Percentiles rank a stretch among this genome's conserved stretches.
phyloP scores from a whole-genome alignment of 495 filamentous ascomycete species.

The Aspergillus conjunctus region DNA sequence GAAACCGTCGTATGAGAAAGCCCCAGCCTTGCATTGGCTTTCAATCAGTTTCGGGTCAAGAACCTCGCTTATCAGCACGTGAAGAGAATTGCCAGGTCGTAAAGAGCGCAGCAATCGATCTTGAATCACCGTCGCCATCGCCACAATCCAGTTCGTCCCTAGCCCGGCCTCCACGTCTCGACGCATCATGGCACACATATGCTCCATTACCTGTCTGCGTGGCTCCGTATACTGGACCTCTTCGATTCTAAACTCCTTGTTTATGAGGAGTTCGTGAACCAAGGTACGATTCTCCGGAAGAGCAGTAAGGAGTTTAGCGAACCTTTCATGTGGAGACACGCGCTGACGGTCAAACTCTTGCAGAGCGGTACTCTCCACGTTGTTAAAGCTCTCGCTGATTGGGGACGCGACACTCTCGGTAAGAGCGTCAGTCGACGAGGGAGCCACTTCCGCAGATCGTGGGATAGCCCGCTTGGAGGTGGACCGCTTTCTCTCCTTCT shows the following conservation, averaged over 20 bases:
- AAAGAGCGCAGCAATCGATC: conserved; percentile 82
- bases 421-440: conserved; percentile 38
- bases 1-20: conserved; percentile 92
- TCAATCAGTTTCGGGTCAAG: conserved; percentile 78
- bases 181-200: conserved; percentile 78
- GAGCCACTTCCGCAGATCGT: conserved; percentile 44
- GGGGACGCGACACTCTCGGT: conserved; percentile 48
- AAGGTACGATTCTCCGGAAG: conserved; percentile 83
- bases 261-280: conserved; percentile 89
- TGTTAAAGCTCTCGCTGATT: conserved; percentile 50
- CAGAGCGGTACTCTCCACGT: conserved; percentile 41
- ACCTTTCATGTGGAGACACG: conserved; percentile 44
- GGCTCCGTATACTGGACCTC: conserved; percentile 50
- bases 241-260: conserved; percentile 74
- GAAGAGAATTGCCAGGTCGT: conserved; percentile 74
- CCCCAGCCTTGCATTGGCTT: conserved; percentile 74
- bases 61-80: conserved; percentile 80
- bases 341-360: conserved; percentile 42
- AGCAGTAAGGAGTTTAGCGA: conserved; percentile 60
- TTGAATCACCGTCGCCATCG: conserved; percentile 82
- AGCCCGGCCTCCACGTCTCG: conserved; percentile 69
- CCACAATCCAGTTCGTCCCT: conserved; percentile 74
- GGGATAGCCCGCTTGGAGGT: conserved; percentile 62
- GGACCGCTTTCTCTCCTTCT: conserved; percentile 62
- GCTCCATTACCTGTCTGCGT: conserved; percentile 55